Evolutionary conservation across 2,329 filamentous ascomycete species (phyloP).

Genomic region (Bipolaris sorokiniana): DNA sequence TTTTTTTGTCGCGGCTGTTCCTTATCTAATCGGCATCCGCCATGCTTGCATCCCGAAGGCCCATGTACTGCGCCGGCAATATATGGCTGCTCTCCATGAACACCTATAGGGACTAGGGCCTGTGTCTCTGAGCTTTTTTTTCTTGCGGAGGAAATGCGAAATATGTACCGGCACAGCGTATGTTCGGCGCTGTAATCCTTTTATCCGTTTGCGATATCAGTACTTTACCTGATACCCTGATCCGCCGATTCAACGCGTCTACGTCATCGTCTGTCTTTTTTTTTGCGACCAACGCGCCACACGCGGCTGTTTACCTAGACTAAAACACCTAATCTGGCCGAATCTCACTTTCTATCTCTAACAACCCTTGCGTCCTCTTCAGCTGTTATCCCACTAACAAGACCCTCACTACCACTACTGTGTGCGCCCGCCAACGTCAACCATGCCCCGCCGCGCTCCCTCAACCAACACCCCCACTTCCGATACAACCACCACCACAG

Average conservation of each 20-base stretch:
- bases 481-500: slow-evolving; percentile 40
- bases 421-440: neutral
- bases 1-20: no score
- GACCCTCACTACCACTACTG: no score
- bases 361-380: neutral
- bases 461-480: neutral
- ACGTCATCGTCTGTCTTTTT: slow-evolving; percentile 14
- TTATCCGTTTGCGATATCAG: neutral
- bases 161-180: neutral
- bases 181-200: neutral
- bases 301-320: neutral
- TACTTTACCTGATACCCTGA: neutral
- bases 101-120: no score
- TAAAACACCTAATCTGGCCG: no score
- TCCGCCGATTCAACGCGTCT: slow-evolving; percentile 8
- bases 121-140: no score
- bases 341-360: neutral
- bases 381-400: neutral
- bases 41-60: no score
- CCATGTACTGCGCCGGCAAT: no score
- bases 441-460: slow-evolving; percentile 39
- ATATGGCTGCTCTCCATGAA: no score
- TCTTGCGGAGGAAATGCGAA: no score
- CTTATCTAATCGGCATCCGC: no score
- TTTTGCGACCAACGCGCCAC: slow-evolving; percentile 10